These are phyloP conservation scores for Aspergillus clavatus DNA, from an alignment of 2,329 filamentous ascomycete species.

Conservation along the genomic window DNA sequence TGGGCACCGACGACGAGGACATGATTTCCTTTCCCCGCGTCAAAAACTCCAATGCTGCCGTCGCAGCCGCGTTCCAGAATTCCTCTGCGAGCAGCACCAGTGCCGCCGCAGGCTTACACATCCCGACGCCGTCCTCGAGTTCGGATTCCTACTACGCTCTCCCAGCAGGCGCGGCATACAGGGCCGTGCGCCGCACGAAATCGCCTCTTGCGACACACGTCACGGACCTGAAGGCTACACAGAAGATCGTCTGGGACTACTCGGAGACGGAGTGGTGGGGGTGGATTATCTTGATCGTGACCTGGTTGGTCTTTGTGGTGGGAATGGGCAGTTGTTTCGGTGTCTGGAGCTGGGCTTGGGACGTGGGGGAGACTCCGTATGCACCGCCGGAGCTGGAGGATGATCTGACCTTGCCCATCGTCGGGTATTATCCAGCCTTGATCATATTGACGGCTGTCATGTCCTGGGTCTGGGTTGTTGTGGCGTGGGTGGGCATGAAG, in stretches of 20 bases:
- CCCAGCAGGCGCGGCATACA: conserved; percentile 33
- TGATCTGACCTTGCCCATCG: conserved; percentile 88
- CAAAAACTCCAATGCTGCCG: conserved; percentile 32
- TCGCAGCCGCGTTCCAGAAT: conserved; percentile 14
- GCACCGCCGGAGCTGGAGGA: conserved; percentile 93
- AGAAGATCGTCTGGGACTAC: conserved; percentile 67
- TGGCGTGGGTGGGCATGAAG: conserved; percentile 99
- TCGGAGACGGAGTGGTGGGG: conserved; percentile 97
- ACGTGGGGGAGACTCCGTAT: conserved; percentile 92
- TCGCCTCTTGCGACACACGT: conserved; percentile 36
- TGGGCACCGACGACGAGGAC: conserved; percentile 82
- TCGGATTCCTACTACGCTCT: conserved; percentile 60
- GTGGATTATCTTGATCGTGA: conserved; percentile 84
- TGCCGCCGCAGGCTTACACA: conserved; percentile 20
- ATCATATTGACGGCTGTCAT: conserved; percentile 92
- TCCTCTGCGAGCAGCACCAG: conserved; percentile 12
- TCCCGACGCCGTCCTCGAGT: conserved; percentile 49
- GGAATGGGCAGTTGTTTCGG: conserved; percentile 95
- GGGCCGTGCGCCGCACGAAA: conserved; percentile 31
- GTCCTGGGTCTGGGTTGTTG: conserved; percentile 98
- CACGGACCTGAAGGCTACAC: conserved; percentile 34
- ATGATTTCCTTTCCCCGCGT: conserved; percentile 58
- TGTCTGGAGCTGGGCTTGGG: conserved; percentile 98
- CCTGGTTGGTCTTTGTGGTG: conserved; percentile 92
- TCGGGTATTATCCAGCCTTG: conserved; percentile 92